A percentile compares a stretch with the other conserved stretches of the same genome.
Evolutionary conservation across 306 rosid species (phyloP).

Genomic region (Pyrus bretschneideri): DNA sequence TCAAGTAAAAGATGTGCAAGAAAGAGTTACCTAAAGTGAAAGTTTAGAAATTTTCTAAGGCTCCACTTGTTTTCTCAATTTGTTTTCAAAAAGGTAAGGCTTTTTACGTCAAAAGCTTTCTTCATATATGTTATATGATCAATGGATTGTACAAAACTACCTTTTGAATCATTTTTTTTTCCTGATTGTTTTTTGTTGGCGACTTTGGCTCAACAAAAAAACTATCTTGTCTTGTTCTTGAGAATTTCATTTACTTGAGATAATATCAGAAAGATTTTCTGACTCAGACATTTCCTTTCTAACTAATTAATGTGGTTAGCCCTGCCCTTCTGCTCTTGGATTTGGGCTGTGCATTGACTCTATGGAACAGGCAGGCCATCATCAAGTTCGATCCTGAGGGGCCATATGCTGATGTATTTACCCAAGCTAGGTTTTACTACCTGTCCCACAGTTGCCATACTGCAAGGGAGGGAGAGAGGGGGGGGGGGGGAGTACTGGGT

Average conservation of each 20-base stretch:
- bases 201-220: background rate
- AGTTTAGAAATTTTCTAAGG: background rate
- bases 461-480: too few relatives aligned
- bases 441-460: too few relatives aligned
- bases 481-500: too few relatives aligned
- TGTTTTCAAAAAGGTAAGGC: background rate
- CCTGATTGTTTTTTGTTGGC: background rate
- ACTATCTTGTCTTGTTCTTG: background rate
- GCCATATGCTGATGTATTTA: too few relatives aligned
- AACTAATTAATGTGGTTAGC: background rate
- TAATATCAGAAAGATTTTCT: background rate
- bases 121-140: background rate
- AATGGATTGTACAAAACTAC: background rate
- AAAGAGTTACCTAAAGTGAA: background rate
- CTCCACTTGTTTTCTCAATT: background rate
- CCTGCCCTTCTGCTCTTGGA: too few relatives aligned
- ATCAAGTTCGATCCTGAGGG: too few relatives aligned
- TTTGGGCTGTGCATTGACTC: background rate
- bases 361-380: too few relatives aligned
- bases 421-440: too few relatives aligned
- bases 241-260: background rate
- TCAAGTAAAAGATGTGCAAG: background rate
- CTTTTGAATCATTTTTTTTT: background rate
- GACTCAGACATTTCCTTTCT: background rate
- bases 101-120: background rate